phyloP scores from a whole-genome alignment of 73 alveolate species.

The Tetrahymena malaccensis region DNA sequence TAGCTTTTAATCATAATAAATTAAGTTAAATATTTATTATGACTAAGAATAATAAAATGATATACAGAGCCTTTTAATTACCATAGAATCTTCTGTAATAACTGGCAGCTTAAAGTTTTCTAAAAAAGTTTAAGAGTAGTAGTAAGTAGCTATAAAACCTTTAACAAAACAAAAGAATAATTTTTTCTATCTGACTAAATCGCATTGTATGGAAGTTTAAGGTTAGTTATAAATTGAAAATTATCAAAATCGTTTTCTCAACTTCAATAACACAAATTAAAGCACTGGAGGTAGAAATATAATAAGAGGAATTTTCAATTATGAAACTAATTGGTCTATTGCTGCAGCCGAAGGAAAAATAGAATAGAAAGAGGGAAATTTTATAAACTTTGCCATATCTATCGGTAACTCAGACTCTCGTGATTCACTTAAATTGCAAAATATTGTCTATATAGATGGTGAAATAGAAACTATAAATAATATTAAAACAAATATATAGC shows the following conservation, averaged over 20 bases:
- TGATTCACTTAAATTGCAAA: neutral
- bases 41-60: neutral
- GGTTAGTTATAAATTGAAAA: neutral
- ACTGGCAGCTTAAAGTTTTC: neutral
- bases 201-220: neutral
- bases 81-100: neutral
- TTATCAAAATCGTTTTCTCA: neutral
- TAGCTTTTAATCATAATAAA: neutral
- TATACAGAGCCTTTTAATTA: neutral
- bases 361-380: neutral
- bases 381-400: neutral
- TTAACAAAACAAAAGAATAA: neutral
- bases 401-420: neutral
- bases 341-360: neutral
- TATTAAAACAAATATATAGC: neutral
- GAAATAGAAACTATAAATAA: neutral
- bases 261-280: neutral
- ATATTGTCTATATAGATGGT: neutral
- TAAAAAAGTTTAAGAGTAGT: neutral
- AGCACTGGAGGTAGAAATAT: neutral
- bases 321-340: neutral
- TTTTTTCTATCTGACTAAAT: neutral
- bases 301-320: neutral
- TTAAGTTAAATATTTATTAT: neutral
- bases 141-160: neutral